A percentile compares a stretch with the other conserved stretches of the same genome.
Evolutionary conservation across 139 green algal genomes (phyloP).

Genomic region (Eudorina sp.): DNA sequence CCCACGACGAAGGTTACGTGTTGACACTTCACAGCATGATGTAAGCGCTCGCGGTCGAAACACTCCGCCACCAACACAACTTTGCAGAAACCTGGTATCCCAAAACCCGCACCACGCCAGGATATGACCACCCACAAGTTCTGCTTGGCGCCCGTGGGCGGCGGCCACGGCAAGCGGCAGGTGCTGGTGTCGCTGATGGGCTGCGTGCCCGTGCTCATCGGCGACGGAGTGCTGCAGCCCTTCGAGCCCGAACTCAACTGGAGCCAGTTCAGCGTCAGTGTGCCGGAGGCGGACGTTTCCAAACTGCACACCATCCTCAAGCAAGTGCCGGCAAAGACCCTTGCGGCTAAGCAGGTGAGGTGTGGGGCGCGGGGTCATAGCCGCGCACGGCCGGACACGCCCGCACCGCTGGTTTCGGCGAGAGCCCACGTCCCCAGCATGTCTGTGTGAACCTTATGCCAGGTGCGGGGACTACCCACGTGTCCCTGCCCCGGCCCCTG

Average conservation of each 20-base stretch:
- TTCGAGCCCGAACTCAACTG: constrained; percentile 59
- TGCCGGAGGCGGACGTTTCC: constrained; percentile 49
- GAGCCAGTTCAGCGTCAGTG: constrained; percentile 35
- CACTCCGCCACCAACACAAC: too few species aligned
- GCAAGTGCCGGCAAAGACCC: not conserved
- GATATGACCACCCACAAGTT: constrained; percentile 48
- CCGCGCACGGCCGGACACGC: too few species aligned
- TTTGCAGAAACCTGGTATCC: too few species aligned
- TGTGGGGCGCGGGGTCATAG: not conserved
- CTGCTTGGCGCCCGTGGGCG: constrained; percentile 61
- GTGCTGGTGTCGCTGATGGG: constrained; percentile 60
- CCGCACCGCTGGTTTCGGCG: too few species aligned
- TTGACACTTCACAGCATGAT: too few species aligned
- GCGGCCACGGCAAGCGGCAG: constrained; percentile 60
- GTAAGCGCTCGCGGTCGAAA: too few species aligned
- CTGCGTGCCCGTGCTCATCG: constrained; percentile 57
- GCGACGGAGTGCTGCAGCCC: constrained; percentile 55
- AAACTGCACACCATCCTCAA: constrained; percentile 27
- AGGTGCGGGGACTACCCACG: too few species aligned
- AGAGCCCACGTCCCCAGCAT: too few species aligned
- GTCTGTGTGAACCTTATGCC: too few species aligned
- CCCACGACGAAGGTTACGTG: too few species aligned
- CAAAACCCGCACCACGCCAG: too few species aligned
- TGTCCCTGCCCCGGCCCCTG: too few species aligned
- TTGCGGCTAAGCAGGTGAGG: constrained; percentile 51